A percentile compares a stretch with the other conserved stretches of the same genome.
phyloP scores from a whole-genome alignment of 495 filamentous ascomycete species.

The Lophiotrema nucula region DNA sequence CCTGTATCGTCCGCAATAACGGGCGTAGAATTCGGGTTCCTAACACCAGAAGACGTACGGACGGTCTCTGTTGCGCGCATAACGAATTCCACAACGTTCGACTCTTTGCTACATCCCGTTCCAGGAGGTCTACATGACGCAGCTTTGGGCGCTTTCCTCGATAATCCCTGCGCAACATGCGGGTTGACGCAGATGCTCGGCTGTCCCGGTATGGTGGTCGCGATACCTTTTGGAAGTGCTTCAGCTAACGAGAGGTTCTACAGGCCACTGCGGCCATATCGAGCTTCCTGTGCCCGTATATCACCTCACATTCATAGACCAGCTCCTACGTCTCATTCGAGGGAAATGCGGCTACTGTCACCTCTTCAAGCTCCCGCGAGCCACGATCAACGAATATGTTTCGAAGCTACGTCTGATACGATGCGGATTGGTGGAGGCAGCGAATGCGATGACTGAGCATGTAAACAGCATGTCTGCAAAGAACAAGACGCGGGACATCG shows the following conservation, averaged over 20 bases:
- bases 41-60: constrained; percentile 77
- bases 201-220: too few species aligned
- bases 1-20: constrained; percentile 81
- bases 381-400: constrained; percentile 67
- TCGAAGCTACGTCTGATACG: constrained; percentile 88
- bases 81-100: constrained; percentile 84
- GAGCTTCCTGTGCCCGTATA: constrained; percentile 90
- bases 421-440: constrained; percentile 75
- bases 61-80: constrained; percentile 89
- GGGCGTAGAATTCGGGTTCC: constrained; percentile 84
- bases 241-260: too few species aligned
- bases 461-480: constrained; percentile 1
- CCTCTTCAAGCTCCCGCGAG: constrained; percentile 69
- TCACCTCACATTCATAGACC: constrained; percentile 91
- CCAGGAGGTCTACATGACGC: constrained; percentile 91
- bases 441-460: constrained; percentile 60
- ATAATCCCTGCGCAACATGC: constrained; percentile 67
- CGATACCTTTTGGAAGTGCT: too few species aligned
- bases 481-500: constrained; percentile 41
- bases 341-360: constrained; percentile 89
- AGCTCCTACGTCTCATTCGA: constrained; percentile 76
- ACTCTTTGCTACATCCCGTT: constrained; percentile 77
- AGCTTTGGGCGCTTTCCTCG: constrained; percentile 86
- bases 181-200: background rate
- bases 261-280: constrained; percentile 93